These are phyloP conservation scores for Kodamaea anthophila DNA, from an alignment of 1,139 yeast species.

Conservation along the genomic window DNA sequence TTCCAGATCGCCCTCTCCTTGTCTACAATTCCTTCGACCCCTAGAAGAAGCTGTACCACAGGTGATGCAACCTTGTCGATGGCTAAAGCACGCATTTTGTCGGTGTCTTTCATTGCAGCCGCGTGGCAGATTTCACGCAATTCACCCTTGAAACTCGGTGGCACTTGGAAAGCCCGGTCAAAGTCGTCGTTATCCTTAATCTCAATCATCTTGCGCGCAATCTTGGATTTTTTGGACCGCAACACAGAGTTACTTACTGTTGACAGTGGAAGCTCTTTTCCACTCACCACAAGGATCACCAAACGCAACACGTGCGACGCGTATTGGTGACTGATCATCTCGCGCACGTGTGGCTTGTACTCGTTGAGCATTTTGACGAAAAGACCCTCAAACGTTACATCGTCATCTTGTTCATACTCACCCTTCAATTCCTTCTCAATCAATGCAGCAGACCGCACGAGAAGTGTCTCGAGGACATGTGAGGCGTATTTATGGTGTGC, in stretches of 20 bases:
- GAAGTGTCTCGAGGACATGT: slow-evolving; percentile 83
- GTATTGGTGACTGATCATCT: slow-evolving; percentile 69
- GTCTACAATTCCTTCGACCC: slow-evolving; percentile 76
- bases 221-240: slow-evolving; percentile 80
- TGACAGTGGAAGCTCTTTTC: slow-evolving; percentile 75
- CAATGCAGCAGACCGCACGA: slow-evolving; percentile 69
- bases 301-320: slow-evolving; percentile 85
- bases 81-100: slow-evolving; percentile 60
- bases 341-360: slow-evolving; percentile 49
- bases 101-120: slow-evolving; percentile 37
- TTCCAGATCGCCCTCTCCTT: slow-evolving; percentile 67
- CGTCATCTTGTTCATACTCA: slow-evolving; percentile 34
- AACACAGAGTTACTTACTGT: slow-evolving; percentile 66
- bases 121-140: slow-evolving; percentile 40
- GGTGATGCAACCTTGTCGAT: slow-evolving; percentile 84
- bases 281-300: slow-evolving; percentile 63
- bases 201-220: slow-evolving; percentile 90
- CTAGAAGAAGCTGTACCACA: slow-evolving; percentile 71
- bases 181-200: slow-evolving; percentile 72
- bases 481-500: slow-evolving; percentile 89
- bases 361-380: slow-evolving; percentile 63
- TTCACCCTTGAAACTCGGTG: slow-evolving; percentile 63
- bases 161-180: slow-evolving; percentile 62
- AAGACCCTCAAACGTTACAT: slow-evolving; percentile 54
- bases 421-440: slow-evolving; percentile 59